Base-by-base conservation (phyloP, 176 grass and related monocot species). In the Avena sativa region DNA sequence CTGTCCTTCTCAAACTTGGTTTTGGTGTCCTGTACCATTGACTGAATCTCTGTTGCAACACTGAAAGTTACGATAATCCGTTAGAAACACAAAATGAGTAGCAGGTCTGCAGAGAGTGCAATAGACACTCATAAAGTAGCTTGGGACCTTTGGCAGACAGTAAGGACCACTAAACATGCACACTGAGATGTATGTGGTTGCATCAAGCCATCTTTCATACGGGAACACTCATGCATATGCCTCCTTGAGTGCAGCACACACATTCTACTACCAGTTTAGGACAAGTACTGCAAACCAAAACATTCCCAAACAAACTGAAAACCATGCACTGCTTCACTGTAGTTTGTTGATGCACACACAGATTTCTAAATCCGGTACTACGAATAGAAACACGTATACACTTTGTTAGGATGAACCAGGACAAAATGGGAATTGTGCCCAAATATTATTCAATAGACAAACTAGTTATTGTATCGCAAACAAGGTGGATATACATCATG, bases 1-100 rank as follows among this genome's bases (percentile, higher is more conserved):
- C 96, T 96, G 58, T 96, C 92, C 71, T 96, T 96, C 67, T 90
- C 90, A 75, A 82, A 84, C 71, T 93, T 96, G 78, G 85, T 85
- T 87, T 93, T 96, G 76, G 89, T 87, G 87, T 94, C 93, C 50
- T 94, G 81, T 68, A 91, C 71, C 84, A 91, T 89, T 52, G 79
- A 77, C 34, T 82, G 86, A 87, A 98, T 92, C 68, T 94, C 90
- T 86, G 84, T 73, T 82, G 94, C 90, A 71, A 93, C 90, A 75
- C 96, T 98, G 92, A 61, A 84, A 79, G 65, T 83, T 30, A 93
- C 43, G 20, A 32, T 65, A 80, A 89, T 20, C 12, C 51, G 47
- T 89, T 61, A 88, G 48, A n/a, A 8, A 49, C 32, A 52, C 48
- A 78, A 40, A 74, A 21, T 56, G 55, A 5, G 38, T 23, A 80